Evolutionary conservation across 2,329 filamentous ascomycete species (phyloP), one percentile per base, ranked within the genome.

Genomic region (Phialophora expanda): DNA sequence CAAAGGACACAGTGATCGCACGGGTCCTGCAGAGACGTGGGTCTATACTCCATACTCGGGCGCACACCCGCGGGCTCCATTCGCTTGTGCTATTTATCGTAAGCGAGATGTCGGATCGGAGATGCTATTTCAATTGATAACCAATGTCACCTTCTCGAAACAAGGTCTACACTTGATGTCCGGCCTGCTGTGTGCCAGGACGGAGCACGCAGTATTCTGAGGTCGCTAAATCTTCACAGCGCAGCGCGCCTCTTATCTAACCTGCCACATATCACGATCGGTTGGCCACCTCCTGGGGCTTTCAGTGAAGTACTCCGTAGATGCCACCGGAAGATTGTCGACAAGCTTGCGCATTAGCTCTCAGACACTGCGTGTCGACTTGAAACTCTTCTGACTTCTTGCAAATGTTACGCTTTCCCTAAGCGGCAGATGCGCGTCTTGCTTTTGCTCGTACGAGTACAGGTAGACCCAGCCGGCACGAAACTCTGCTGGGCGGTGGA

Each of bases 111-210:
- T 24, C 24, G 24, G 24, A 24, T 24, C 38, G 17, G 14, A 17
- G 17, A 7, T 26, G 20, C 3, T 24, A n/a, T 22, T 17, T 22
- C 22, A 46, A 20, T 20, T 50, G 22, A 20, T 44, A 14, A 3
- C 7, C 55, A 57, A 57, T 57, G 55, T 8, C 55, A 57, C 34
- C 55, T 57, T 57, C 55, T 30, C 26, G 20, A 46, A 34, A 20
- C 46, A 20, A n/a, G 44, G 32, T 34, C 32, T 34, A 12, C 32
- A 34, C 32, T 12, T 2, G 32, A 17, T 17, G 14, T 17, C 38
- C 38, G 38, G 38, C 38, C 38, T 41, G 38, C 38, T 41, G 32
- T 12, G 32, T 12, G 30, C 8, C 28, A 28, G 28, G 32, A 34
- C 32, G 2, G 32, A 11, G 32, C 2, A 5, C 12, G 14, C 34